These are phyloP conservation scores for Furcasterigmium furcatum DNA, from an alignment of 2,329 filamentous ascomycete species.

Conservation along the genomic window DNA sequence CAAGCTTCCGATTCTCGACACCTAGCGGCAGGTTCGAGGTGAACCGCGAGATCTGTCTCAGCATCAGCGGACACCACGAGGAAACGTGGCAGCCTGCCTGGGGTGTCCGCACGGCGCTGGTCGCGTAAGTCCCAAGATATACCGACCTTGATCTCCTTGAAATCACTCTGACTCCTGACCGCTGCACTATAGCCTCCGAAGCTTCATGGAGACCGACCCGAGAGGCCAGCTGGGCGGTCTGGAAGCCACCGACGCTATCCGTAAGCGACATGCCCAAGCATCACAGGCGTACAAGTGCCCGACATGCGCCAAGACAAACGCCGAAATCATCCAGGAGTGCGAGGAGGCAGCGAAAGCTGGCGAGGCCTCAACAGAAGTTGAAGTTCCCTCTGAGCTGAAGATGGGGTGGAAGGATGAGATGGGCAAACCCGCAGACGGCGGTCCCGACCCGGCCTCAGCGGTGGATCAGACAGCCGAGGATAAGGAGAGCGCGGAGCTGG, in stretches of 20 bases:
- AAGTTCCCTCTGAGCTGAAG: constrained; percentile 53
- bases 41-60: constrained; percentile 94
- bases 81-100: constrained; percentile 99
- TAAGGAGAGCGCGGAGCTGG: constrained; percentile 43
- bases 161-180: not conserved
- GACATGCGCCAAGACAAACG: constrained; percentile 68
- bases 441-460: not conserved
- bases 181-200: constrained; percentile 53
- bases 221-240: constrained; percentile 88
- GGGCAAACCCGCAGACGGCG: constrained; percentile 28
- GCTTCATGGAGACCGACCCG: constrained; percentile 90
- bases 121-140: constrained; percentile 38
- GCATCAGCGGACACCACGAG: constrained; percentile 92
- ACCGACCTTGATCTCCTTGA: not conserved
- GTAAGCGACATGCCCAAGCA: constrained; percentile 66
- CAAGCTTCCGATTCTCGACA: constrained; percentile 92
- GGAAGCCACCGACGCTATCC: constrained; percentile 66
- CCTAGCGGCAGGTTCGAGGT: constrained; percentile 91
- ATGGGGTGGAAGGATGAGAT: constrained; percentile 75
- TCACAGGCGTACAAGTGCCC: constrained; percentile 66
- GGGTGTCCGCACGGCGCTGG: constrained; percentile 87
- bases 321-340: constrained; percentile 69
- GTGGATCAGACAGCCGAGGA: constrained; percentile 22
- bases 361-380: constrained; percentile 34
- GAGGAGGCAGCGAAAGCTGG: constrained; percentile 51